Evolutionary conservation across 305 asterid species (phyloP).

Genomic region (Fraxinus dipetala): DNA sequence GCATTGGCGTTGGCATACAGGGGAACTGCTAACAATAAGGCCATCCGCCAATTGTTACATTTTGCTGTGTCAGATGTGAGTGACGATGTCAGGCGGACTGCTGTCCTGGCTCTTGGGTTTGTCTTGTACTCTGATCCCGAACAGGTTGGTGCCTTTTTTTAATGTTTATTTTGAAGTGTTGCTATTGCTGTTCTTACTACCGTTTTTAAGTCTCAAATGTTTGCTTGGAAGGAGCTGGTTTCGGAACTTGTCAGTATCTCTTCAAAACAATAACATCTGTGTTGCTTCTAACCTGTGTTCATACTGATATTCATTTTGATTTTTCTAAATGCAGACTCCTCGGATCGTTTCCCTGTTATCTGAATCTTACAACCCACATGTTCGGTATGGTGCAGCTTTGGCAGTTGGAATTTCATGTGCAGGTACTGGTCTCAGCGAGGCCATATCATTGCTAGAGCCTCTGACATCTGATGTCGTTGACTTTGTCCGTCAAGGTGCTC

Average conservation of each 20-base stretch:
- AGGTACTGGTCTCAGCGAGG: constrained; percentile 98
- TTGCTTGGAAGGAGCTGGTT: not conserved
- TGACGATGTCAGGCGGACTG: constrained; percentile 95
- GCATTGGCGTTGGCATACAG: constrained; percentile 95
- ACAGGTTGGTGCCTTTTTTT: constrained; percentile 55
- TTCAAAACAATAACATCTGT: not conserved
- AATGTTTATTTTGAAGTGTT: not conserved
- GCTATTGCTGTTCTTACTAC: not conserved
- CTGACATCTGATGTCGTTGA: constrained; percentile 91
- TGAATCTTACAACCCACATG: constrained; percentile 91
- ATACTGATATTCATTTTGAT: not conserved
- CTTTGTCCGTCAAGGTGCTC: constrained; percentile 99
- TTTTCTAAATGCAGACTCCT: constrained; percentile 65
- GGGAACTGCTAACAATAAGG: constrained; percentile 92
- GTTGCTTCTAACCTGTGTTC: not conserved
- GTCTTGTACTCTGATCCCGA: constrained; percentile 88
- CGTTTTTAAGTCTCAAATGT: not conserved
- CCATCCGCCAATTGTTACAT: constrained; percentile 89
- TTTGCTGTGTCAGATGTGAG: constrained; percentile 98
- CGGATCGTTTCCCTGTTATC: constrained; percentile 77
- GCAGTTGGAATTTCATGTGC: constrained; percentile 99
- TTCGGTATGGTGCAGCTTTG: constrained; percentile 94
- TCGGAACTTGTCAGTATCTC: not conserved
- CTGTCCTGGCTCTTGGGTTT: constrained; percentile 93
- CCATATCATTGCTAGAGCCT: constrained; percentile 94